Conservation (phyloP, 176 grass and related monocot species). For the Eragrostis curvula region DNA sequence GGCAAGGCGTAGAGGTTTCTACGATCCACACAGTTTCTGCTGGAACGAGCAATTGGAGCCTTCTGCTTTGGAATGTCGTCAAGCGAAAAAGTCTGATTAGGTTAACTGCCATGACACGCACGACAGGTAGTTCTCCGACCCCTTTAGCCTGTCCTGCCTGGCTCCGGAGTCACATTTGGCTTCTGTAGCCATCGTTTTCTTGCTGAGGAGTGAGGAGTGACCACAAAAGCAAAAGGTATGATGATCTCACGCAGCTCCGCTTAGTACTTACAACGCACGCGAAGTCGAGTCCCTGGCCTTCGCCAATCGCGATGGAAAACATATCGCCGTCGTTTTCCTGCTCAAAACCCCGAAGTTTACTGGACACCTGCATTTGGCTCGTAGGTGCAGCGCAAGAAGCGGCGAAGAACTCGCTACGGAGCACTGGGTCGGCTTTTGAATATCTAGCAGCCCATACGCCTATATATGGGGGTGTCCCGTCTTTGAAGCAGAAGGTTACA, state of each 20-base stretch:
- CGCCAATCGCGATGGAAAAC: background rate
- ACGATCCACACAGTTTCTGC: no score
- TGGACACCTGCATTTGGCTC: background rate
- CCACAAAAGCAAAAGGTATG: no score
- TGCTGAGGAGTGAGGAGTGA: background rate
- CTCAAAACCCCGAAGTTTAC: background rate
- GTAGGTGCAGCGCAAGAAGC: no score
- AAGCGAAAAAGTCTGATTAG: background rate
- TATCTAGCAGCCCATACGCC: no score
- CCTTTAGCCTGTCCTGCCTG: background rate
- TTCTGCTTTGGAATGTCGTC: background rate
- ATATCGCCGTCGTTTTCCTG: background rate
- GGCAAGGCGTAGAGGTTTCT: background rate
- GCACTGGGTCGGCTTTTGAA: no score
- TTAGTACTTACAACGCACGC: background rate
- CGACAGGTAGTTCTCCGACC: background rate
- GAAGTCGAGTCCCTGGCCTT: background rate
- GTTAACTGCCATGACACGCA: slow-evolving; percentile 33
- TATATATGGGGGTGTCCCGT: no score
- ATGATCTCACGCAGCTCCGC: background rate
- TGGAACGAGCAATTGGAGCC: background rate
- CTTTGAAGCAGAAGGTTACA: no score
- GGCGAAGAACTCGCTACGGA: no score
- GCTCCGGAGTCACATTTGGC: background rate
- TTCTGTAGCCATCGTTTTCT: background rate